Percentiles rank a stretch among this genome's conserved stretches.
phyloP scores from a whole-genome alignment of 2,329 filamentous ascomycete species.

The Celoporthe dispersa region DNA sequence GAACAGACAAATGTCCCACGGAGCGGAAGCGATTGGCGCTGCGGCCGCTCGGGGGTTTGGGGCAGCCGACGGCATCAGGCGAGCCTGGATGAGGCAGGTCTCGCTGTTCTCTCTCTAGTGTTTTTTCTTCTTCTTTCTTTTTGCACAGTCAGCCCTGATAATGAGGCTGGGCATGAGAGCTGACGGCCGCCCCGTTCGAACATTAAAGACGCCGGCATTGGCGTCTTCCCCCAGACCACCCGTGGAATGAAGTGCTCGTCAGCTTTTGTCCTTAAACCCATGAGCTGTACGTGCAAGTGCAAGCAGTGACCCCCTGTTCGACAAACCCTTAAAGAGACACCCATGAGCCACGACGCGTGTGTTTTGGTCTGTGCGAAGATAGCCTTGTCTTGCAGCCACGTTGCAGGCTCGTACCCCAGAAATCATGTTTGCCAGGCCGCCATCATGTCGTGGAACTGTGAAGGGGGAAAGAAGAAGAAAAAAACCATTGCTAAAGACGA shows the following conservation, averaged over 20 bases:
- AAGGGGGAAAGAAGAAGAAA: no score
- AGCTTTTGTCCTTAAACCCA: background rate
- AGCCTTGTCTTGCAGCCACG: background rate
- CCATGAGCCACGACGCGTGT: background rate
- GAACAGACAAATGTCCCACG: background rate
- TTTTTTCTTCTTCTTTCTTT: background rate
- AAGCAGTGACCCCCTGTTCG: background rate
- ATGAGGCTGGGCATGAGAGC: background rate
- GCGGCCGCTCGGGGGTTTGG: conserved; percentile 19
- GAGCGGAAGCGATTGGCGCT: conserved; percentile 3
- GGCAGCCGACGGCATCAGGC: conserved; percentile 7
- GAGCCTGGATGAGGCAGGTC: conserved; percentile 12
- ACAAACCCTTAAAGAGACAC: background rate
- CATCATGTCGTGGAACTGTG: background rate
- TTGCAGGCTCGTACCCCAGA: background rate
- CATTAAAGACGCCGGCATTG: background rate
- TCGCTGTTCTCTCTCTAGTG: background rate
- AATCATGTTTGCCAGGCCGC: background rate
- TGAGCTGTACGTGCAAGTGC: background rate
- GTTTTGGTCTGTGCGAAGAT: conserved; percentile 4
- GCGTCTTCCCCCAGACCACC: background rate
- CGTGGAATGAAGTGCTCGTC: background rate
- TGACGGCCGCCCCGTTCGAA: background rate
- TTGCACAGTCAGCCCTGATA: background rate
- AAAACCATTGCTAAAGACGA: background rate